Conservation (phyloP, 1,139 yeast species). For the Lodderomyces margitis region DNA sequence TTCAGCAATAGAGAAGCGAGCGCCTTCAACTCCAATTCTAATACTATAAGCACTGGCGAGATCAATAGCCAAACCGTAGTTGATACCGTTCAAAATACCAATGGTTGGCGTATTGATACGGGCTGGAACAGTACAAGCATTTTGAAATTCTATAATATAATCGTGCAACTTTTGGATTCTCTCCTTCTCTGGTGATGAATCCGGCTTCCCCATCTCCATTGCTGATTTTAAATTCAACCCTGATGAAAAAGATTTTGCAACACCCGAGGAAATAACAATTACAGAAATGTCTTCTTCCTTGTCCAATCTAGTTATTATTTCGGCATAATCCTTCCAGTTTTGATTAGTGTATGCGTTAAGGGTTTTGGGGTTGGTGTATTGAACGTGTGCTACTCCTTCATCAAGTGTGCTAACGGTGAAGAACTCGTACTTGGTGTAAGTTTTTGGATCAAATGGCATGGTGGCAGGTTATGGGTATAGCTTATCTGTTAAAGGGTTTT, state of each 20-base stretch:
- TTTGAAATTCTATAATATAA: slow-evolving; percentile 59
- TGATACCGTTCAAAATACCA: slow-evolving; percentile 45
- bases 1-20: slow-evolving; percentile 62
- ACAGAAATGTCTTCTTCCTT: slow-evolving; percentile 46
- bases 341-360: slow-evolving; percentile 59
- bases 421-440: slow-evolving; percentile 33
- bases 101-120: slow-evolving; percentile 50
- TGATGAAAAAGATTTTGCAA: slow-evolving; percentile 58
- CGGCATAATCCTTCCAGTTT: slow-evolving; percentile 56
- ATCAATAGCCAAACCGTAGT: slow-evolving; percentile 68
- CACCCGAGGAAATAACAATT: slow-evolving; percentile 55
- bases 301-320: slow-evolving; percentile 49
- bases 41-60: slow-evolving; percentile 58
- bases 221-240: slow-evolving; percentile 62
- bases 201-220: slow-evolving; percentile 12
- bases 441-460: slow-evolving; percentile 26
- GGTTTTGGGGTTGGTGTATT: slow-evolving; percentile 60
- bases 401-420: slow-evolving; percentile 41
- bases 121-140: slow-evolving; percentile 48
- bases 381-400: slow-evolving; percentile 56
- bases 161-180: slow-evolving; percentile 28
- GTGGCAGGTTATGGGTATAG: background rate
- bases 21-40: slow-evolving; percentile 55
- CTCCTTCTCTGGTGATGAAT: slow-evolving; percentile 12
- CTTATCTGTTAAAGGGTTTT: too few species aligned